Conservation (phyloP, 2,329 filamentous ascomycete genomes). For the Cytospora chrysosperma region DNA sequence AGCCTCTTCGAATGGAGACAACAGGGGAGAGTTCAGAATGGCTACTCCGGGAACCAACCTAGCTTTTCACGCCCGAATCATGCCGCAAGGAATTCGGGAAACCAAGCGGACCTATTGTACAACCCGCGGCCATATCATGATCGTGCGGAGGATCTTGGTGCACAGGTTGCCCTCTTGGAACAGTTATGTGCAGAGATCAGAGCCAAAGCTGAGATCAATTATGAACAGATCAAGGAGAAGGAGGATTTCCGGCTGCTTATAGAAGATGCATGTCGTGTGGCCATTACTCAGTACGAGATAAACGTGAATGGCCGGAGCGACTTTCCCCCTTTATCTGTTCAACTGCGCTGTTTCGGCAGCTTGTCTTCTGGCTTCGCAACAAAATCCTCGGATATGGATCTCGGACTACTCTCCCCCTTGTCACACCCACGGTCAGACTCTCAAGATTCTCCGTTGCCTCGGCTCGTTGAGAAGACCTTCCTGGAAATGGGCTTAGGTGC, state of each 20-base stretch:
- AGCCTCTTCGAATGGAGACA: slow-evolving; percentile 33
- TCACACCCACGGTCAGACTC: slow-evolving; percentile 55
- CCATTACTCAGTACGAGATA: slow-evolving; percentile 54
- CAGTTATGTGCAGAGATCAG: slow-evolving; percentile 50
- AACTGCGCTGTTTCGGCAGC: slow-evolving; percentile 78
- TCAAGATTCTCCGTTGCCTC: slow-evolving; percentile 63
- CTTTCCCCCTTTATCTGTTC: slow-evolving; percentile 57
- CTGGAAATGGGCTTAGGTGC: slow-evolving; percentile 72
- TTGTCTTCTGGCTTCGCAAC: slow-evolving; percentile 83
- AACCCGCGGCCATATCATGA: slow-evolving; percentile 33
- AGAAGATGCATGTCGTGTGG: slow-evolving; percentile 62
- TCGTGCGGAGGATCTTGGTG: slow-evolving; percentile 46
- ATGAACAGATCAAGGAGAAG: slow-evolving; percentile 65
- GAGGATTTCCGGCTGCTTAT: slow-evolving; percentile 66
- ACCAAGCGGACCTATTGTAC: slow-evolving; percentile 25
- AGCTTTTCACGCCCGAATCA: slow-evolving; percentile 24
- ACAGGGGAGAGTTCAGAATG: slow-evolving; percentile 21
- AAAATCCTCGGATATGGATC: slow-evolving; percentile 86
- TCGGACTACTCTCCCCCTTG: slow-evolving; percentile 69
- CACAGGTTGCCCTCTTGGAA: slow-evolving; percentile 51
- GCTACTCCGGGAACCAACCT: slow-evolving; percentile 21
- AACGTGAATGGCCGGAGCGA: slow-evolving; percentile 38
- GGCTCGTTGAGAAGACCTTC: slow-evolving; percentile 72
- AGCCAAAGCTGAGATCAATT: slow-evolving; percentile 60
- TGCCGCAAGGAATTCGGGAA: slow-evolving; percentile 9